Base-by-base conservation (phyloP, 257 asterid genomes). In the Gentiana macrophylla region DNA sequence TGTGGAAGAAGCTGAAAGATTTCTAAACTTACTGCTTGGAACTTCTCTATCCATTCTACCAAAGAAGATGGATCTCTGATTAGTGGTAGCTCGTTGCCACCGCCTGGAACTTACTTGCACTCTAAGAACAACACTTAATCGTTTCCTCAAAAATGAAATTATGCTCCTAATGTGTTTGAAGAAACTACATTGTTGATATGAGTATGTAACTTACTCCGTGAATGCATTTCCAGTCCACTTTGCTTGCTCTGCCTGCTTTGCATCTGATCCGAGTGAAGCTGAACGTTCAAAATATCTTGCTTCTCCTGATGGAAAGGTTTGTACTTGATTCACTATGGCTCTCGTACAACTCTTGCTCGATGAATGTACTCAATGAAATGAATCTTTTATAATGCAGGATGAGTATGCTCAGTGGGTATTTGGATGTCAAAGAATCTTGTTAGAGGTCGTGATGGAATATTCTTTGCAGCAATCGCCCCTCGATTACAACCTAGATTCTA, bases 241-340 rank as follows among this genome's bases (percentile, higher is more conserved):
- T 92, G 67, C 62, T 62, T 66, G 97, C 94, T 46, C 71, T 92
- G 52, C 95, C 99, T 1, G 80, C 89, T 37, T 83, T 65, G 91
- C 94, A 53, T 86, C 97, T 62, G 89, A 89, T 56, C 75, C 94
- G 11, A 67, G 66, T 54, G 99, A 89, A 73, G 95, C 94, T 61
- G 95, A 89, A 55, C 81, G 86, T 45, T 79, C 89, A 56, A 84
- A 71, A 68, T 68, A 81, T 66, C 95, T 92, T 58, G 94, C 95
- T 46, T 92, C 99, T 56, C 97, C 97, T 11, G 84, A 79, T 72
- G 99, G 99, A 76, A 92, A 92, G 99, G 99, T 15, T 92, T 60
- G 79, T 50, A 59, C 53, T 36, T 54, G 50, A 34, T 67, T 64
- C 43, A 52, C 36, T 57, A 49, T 53, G 35, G 12, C 43, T 53